Base-by-base conservation (phyloP, 805 yeast species). In the Candida ipomoeae region DNA sequence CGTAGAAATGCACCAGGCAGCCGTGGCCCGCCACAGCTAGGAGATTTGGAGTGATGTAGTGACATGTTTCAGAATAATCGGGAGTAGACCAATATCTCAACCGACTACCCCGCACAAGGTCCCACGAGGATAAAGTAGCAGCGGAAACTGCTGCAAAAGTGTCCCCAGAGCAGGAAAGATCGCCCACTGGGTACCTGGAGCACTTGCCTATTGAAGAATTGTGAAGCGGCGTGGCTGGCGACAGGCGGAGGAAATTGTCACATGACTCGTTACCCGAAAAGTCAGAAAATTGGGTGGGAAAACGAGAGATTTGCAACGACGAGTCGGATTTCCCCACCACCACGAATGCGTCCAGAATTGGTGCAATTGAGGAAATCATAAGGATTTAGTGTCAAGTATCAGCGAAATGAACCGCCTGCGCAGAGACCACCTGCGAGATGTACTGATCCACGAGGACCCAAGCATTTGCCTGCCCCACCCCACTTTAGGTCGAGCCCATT, bases 21-120 rank as follows among this genome's bases (percentile, higher is more conserved):
- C 50, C 58, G 35, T 55, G 53, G 32, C 61, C 61, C 15, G 55
- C 55, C 20, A 50, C 60, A 14, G 56, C 56, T 38, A 57, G 37
- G 17, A 57, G 47, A 35, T 34, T 44, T 14, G 44, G 44, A 8
- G 54, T 43, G 7, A 56, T 26, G 29, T 40, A 44, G 13, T 17
- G 34, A 40, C 60, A 56, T 32, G 57, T 38, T 39, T 50, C 44
- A 20, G 49, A 48, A 18, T 40, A 41, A 36, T 50, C 53, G 13
- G 55, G 53, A 29, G 57, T 47, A 33, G 56, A 26, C 38, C 48
- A 40, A 31, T 41, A 49, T 6, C 52, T 50, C 17, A 44, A 38
- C 7, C 59, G 55, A 35, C 42, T 40, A 14, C 49, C 41, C 33
- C 41, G 44, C 14, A 56, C 52, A 21, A 55, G 46, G 42, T 57